Conservation (phyloP, 257 asterid genomes). For the Nemophila menziesii region DNA sequence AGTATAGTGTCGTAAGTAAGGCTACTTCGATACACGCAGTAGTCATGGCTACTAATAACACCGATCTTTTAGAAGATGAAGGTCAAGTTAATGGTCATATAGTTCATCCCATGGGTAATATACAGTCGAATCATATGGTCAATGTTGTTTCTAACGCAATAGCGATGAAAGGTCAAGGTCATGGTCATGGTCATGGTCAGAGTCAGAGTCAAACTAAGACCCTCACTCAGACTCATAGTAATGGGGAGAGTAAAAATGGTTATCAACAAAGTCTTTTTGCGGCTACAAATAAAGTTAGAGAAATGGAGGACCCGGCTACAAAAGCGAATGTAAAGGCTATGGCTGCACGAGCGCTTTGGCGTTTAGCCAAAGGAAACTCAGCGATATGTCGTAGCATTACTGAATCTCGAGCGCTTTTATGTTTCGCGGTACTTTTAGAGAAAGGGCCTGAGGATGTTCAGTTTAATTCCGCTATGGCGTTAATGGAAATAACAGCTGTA, state of each 20-base stretch:
- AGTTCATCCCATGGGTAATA: conserved; percentile 34
- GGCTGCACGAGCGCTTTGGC: conserved; percentile 82
- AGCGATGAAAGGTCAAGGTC: conserved; percentile 42
- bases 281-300: conserved; percentile 43
- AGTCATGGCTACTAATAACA: conserved; percentile 15
- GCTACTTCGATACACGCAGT: conserved; percentile 23
- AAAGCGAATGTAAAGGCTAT: conserved; percentile 64
- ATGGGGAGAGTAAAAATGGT: conserved; percentile 7
- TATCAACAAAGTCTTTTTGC: conserved; percentile 32
- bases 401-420: conserved; percentile 61
- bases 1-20: conserved; percentile 25
- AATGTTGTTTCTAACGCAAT: conserved; percentile 40
- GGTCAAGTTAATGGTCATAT: conserved; percentile 24
- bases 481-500: conserved; percentile 39
- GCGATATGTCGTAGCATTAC: conserved; percentile 72
- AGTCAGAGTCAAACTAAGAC: conserved; percentile 1
- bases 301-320: conserved; percentile 60
- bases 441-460: conserved; percentile 57
- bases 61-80: conserved; percentile 23
- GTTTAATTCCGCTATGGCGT: conserved; percentile 67
- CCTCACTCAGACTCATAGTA: not conserved
- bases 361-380: conserved; percentile 53
- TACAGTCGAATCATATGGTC: conserved; percentile 38
- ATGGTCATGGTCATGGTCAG: too few species aligned
- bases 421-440: conserved; percentile 61